Evolutionary conservation across 768 basidiomycete genomes (phyloP), one percentile per base, ranked within the genome.

Genomic region (Tricholomella constricta): DNA sequence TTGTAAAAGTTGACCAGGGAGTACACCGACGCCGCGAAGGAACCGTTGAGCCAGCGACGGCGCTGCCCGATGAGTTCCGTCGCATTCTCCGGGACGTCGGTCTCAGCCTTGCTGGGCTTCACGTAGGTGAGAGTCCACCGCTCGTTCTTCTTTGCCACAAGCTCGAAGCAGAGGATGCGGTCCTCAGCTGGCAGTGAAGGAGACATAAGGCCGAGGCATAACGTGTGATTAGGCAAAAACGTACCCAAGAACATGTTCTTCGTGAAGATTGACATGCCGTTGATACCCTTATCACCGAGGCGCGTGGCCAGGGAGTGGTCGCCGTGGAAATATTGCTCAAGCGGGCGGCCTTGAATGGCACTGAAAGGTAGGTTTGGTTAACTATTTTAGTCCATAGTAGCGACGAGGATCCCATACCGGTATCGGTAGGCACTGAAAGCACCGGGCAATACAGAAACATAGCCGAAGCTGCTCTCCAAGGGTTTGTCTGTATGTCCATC

Each of bases 201-300:
- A 26, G 31, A 55, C 48, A 27, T 50, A 23, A 34, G 20, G 36
- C 31, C 14, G 51, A 35, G 15, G 22, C 7, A 22, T 15, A 12
- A 47, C n/a, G 51, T 6, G n/a, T 20, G 41, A 12, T 22, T 26
- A n/a, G 22, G 15, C 11, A 26, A 29, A 26, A 17, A 64, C 67
- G 6, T 52, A 73, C 75, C 77, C 62, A 79, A 72, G 61, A 79
- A 79, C 78, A 79, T 78, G 66, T 95, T 96, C 76, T 95, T 96
- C 38, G 91, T 92, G 78, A 97, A 96, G 62, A 97, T 95, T 68
- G 88, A 87, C 95, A 97, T 97, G 53, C 94, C 94, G 59, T 95
- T 85, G 49, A 95, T 92, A 69, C 95, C 95, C 74, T 96, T 95
- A 36, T 84, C 75, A 15, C 96, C 96, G 34, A 97, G 84, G 44